phyloP scores from a whole-genome alignment of 2,329 filamentous ascomycete species.

The Verruconis gallopava region DNA sequence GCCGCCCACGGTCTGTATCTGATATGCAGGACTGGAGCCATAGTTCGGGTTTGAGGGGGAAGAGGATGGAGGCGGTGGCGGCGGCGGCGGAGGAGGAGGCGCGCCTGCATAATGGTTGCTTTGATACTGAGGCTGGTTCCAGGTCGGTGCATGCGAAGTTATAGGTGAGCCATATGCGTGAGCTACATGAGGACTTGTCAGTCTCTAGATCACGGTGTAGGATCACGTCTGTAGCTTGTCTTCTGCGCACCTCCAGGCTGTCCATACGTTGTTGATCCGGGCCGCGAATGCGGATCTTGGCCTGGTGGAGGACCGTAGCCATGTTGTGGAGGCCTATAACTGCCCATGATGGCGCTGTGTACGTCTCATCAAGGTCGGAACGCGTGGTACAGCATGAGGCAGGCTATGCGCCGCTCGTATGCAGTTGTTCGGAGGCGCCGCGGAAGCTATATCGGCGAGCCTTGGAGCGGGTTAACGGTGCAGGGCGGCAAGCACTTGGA shows the following conservation, averaged over 20 bases:
- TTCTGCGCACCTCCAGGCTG: conserved; percentile 6
- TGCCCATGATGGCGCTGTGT: conserved; percentile 1
- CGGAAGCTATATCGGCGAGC: neutral
- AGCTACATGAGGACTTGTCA: neutral
- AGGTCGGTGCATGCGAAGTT: conserved; percentile 1
- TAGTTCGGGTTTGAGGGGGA: conserved; percentile 12
- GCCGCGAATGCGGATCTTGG: conserved; percentile 8
- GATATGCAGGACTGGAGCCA: conserved; percentile 9
- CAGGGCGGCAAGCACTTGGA: neutral
- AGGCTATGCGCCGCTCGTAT: too few relatives aligned
- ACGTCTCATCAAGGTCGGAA: neutral
- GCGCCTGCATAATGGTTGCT: conserved; percentile 8
- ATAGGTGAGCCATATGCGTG: neutral
- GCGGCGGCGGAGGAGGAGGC: conserved; percentile 8
- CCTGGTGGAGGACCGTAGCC: neutral
- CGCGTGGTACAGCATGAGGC: too few relatives aligned
- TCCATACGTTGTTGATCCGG: conserved; percentile 6
- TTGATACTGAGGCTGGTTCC: conserved; percentile 1
- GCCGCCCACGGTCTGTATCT: neutral
- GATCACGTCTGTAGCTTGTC: too few relatives aligned
- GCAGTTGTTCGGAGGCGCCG: neutral
- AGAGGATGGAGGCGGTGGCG: conserved; percentile 4
- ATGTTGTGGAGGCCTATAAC: neutral
- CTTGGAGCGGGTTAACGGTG: neutral
- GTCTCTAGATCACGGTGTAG: neutral